A percentile compares a stretch with the other conserved stretches of the same genome.
phyloP scores from a whole-genome alignment of 495 filamentous ascomycete species.

The Friedmanniomyces endolithicus region DNA sequence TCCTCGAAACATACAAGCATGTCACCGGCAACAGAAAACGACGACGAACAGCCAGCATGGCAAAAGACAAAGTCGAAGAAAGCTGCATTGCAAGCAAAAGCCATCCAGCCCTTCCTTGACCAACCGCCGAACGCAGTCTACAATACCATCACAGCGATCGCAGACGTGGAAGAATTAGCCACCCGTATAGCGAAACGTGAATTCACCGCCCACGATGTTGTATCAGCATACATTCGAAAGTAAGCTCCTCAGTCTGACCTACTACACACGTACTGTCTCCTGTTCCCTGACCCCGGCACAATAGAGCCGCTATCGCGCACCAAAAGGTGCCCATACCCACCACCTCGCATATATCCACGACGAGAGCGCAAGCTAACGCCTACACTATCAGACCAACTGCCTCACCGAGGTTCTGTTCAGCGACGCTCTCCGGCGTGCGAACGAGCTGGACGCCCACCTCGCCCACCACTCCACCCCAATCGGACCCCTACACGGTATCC shows the following conservation, averaged over 20 bases:
- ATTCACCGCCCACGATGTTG: not conserved
- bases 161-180: not conserved
- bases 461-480: slow-evolving; percentile 27
- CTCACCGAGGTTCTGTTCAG: slow-evolving; percentile 32
- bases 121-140: not conserved
- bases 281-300: not conserved
- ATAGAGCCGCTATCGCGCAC: not conserved
- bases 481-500: slow-evolving; percentile 34
- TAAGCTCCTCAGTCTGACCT: not conserved
- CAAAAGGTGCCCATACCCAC: not conserved
- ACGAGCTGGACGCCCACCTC: slow-evolving; percentile 34
- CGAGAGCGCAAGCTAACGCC: not conserved
- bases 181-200: not conserved
- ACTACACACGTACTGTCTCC: too few relatives aligned
- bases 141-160: not conserved
- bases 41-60: not conserved
- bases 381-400: slow-evolving; percentile 24
- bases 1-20: too few relatives aligned
- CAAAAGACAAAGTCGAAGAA: not conserved
- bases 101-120: not conserved
- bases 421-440: slow-evolving; percentile 33
- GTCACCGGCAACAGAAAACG: not conserved
- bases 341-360: not conserved
- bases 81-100: not conserved
- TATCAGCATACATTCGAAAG: not conserved